Evolutionary conservation across 1,139 yeast genomes (phyloP).

Genomic region (Suhomyces bribrorum): DNA sequence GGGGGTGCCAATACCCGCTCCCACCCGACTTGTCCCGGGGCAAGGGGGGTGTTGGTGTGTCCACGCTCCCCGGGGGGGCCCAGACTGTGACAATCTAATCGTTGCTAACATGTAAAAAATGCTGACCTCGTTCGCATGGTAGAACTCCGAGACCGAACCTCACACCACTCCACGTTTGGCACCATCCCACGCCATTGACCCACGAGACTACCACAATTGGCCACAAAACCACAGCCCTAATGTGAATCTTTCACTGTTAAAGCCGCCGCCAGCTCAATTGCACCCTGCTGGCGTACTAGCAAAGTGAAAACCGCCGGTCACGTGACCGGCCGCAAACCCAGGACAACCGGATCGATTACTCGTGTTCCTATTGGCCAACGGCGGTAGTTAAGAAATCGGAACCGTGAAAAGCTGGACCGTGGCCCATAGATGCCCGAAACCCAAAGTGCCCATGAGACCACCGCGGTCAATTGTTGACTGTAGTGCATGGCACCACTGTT

Average conservation of each 20-base stretch:
- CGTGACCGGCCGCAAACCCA: no score
- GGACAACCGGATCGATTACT: slow-evolving; percentile 4
- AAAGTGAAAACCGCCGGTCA: no score
- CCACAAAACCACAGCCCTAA: no score
- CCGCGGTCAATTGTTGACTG: no score
- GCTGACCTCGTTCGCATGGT: slow-evolving; percentile 14
- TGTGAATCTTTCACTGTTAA: no score
- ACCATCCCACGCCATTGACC: neutral
- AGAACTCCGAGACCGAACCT: slow-evolving; percentile 25
- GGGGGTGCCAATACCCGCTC: slow-evolving; percentile 2
- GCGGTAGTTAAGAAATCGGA: no score
- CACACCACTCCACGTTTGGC: slow-evolving; percentile 7
- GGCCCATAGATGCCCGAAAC: no score
- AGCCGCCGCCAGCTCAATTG: no score
- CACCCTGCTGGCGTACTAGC: no score
- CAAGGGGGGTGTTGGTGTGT: slow-evolving; percentile 1
- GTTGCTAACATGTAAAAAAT: slow-evolving; percentile 7
- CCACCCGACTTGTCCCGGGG: slow-evolving; percentile 1
- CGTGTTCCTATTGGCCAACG: slow-evolving; percentile 10
- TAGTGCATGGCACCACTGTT: no score
- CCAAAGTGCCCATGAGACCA: no score
- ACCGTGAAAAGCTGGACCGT: no score
- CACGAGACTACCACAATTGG: neutral
- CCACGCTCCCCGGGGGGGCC: slow-evolving; percentile 10
- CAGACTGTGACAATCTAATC: slow-evolving; percentile 5